Evolutionary conservation across 2,329 filamentous ascomycete genomes (phyloP).

Genomic region (Pseudogymnoascus sp.): DNA sequence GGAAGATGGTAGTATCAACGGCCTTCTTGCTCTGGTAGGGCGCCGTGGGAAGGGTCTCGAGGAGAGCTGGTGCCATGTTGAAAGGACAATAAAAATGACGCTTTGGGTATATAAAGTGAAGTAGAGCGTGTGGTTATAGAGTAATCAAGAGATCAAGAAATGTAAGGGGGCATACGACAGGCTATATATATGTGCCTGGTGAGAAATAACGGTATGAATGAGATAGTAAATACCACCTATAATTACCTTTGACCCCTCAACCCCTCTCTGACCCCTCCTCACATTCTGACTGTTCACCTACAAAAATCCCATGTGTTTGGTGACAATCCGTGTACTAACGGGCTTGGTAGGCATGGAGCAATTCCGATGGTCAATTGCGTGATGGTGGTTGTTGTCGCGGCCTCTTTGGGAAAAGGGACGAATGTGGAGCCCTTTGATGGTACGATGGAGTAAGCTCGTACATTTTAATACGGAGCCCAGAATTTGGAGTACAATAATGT

Average conservation of each 20-base stretch:
- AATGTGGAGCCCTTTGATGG: background rate
- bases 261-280: background rate
- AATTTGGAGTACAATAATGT: background rate
- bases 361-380: conserved; percentile 1
- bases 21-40: conserved; percentile 10
- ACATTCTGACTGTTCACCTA: background rate
- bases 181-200: background rate
- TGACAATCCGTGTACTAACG: background rate
- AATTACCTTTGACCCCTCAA: background rate
- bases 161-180: background rate
- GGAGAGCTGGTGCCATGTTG: conserved; percentile 15
- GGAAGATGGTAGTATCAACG: conserved; percentile 26
- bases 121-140: background rate
- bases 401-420: background rate
- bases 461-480: background rate
- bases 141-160: background rate
- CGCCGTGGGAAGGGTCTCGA: conserved; percentile 12
- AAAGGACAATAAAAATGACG: background rate
- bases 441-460: background rate
- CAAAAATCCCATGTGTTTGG: background rate
- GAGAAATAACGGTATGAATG: background rate
- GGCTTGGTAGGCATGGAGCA: background rate
- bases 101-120: conserved; percentile 2
- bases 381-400: background rate
- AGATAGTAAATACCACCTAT: background rate